Conservation (phyloP, 371 early-diverging fungal species). For the Phascolomyces articulosus region DNA sequence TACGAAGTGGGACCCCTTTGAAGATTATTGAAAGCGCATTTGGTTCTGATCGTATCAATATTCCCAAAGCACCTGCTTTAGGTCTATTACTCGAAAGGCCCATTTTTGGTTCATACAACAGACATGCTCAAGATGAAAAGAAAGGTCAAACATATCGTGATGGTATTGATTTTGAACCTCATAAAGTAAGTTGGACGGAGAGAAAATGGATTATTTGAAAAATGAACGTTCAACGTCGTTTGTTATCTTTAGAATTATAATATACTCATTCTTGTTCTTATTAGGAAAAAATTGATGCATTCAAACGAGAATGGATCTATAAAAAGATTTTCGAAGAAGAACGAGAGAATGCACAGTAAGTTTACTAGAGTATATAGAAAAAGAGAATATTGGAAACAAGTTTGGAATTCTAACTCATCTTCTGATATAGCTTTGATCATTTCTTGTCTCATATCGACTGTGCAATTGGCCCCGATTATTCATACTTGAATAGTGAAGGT, state of each 20-base stretch:
- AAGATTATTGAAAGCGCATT: constrained; percentile 71
- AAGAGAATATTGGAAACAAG: too few species aligned
- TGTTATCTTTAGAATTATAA: too few species aligned
- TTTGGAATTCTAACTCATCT: too few species aligned
- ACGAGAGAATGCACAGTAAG: constrained; percentile 58
- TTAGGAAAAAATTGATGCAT: constrained; percentile 73
- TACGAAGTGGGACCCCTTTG: constrained; percentile 77
- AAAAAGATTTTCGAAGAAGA: constrained; percentile 63
- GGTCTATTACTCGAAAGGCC: constrained; percentile 91
- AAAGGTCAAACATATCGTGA: constrained; percentile 19
- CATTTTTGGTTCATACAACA: constrained; percentile 73
- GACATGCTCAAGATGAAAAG: constrained; percentile 19
- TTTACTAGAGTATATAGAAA: background rate
- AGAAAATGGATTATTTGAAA: too few species aligned
- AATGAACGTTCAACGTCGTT: too few species aligned
- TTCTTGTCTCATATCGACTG: constrained; percentile 73
- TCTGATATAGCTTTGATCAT: constrained; percentile 32
- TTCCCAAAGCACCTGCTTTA: constrained; percentile 98
- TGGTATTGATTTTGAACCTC: constrained; percentile 48
- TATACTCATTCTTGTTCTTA: background rate
- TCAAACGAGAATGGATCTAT: constrained; percentile 86
- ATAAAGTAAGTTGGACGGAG: constrained; percentile 39
- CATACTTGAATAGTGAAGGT: constrained; percentile 49
- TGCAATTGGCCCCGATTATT: constrained; percentile 39
- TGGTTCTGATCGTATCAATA: constrained; percentile 75